Evolutionary conservation across 495 filamentous ascomycete species (phyloP).

Genomic region (Aspergillus conjunctus): DNA sequence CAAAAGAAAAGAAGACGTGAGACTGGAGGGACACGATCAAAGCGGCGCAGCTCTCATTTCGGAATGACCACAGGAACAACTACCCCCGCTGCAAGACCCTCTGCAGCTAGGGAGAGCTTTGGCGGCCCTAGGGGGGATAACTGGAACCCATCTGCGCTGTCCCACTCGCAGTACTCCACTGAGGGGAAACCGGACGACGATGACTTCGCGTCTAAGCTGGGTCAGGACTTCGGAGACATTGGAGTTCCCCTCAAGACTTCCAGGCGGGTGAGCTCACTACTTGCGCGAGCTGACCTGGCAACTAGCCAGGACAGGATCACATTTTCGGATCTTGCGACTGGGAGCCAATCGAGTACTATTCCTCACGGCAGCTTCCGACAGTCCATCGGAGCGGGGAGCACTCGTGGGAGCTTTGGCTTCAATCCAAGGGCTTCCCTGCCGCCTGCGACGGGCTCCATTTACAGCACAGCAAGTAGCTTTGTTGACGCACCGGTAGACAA

Average conservation of each 20-base stretch:
- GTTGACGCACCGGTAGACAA: conserved; percentile 70
- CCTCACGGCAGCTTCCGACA: conserved; percentile 62
- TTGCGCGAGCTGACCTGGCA: conserved; percentile 88
- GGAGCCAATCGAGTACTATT: conserved; percentile 47
- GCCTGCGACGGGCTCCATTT: conserved; percentile 43
- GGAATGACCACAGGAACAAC: conserved; percentile 74
- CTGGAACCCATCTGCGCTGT: conserved; percentile 37
- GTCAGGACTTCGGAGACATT: conserved; percentile 72
- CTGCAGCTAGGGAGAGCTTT: conserved; percentile 59
- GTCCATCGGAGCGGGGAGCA: conserved; percentile 72
- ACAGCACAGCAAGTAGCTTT: conserved; percentile 54
- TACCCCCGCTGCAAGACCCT: conserved; percentile 65
- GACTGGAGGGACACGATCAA: conserved; percentile 59
- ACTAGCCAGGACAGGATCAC: conserved; percentile 71
- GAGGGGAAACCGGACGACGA: conserved; percentile 47
- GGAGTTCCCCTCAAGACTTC: conserved; percentile 72
- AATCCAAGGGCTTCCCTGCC: conserved; percentile 47
- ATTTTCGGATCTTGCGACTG: conserved; percentile 68
- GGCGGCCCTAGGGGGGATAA: conserved; percentile 42
- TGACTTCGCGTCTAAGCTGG: conserved; percentile 71
- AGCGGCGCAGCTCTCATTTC: conserved; percentile 85
- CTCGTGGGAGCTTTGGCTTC: conserved; percentile 60
- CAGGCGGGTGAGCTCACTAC: conserved; percentile 85
- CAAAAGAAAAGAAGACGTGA: conserved; percentile 50
- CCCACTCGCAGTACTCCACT: conserved; percentile 41